Base-by-base conservation (phyloP, 768 basidiomycete genomes). In the Termitomyces sp. region DNA sequence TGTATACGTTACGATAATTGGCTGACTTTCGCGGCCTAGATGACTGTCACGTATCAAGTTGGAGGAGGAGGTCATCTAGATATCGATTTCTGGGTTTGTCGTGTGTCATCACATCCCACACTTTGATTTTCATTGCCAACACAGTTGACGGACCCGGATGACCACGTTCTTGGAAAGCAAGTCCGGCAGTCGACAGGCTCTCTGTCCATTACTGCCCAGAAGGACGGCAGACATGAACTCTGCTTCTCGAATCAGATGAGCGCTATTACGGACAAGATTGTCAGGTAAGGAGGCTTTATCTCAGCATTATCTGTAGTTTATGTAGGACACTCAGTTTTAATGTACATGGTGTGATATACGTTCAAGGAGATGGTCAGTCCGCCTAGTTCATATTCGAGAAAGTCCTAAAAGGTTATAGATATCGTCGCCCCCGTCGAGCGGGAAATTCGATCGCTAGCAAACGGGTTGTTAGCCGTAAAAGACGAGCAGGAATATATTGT, bases 241-340 rank as follows among this genome's bases (percentile, higher is more conserved):
- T 99, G 97, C 75, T 99, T 98, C 81, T 96, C 94, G 32, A 99
- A 99, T 71, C 92, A 94, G 72, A 98, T 98, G 96, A 94, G 91
- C 66, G 86, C 93, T 28, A 88, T 98, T 66, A 89, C 94, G 47
- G 93, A 97, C 76, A 98, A 99, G 74, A 85, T 90, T 63, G 86
- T 98, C 68, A 94, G 90, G 94, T 94, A 66, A 62, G 80, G 70
- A 52, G 52, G 48, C 5, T 24, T 10, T 30, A 43, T 48, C 18
- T 42, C 20, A 3, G 16, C 36, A 9, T 1, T 9, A 13, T 30
- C 10, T 40, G 26, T n/a, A 18, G n/a, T 53, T 53, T 26, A 53
- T 12, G 14, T 16, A 30, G 26, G 28, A 28, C 18, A 52, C 42
- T 50, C 61, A 94, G 93, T 73, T 99, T 99, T 78, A 98, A 98